phyloP scores from a whole-genome alignment of 306 rosid species.

The Prunus fruticosa region DNA sequence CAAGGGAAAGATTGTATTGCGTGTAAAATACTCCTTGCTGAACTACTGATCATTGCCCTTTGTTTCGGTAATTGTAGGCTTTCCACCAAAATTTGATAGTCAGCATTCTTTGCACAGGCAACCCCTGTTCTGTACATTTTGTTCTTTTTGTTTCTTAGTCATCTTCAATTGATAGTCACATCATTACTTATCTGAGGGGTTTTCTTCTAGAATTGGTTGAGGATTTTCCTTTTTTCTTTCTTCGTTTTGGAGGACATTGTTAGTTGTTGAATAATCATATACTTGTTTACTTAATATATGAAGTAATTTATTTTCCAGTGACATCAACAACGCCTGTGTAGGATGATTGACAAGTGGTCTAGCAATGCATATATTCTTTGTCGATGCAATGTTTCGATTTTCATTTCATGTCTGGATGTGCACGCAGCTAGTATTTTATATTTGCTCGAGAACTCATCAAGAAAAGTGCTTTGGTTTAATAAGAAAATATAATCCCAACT shows the following conservation, averaged over 20 bases:
- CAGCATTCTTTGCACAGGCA: constrained; percentile 89
- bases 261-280: constrained; percentile 17
- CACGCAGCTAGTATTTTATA: too few species aligned
- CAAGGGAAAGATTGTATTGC: constrained; percentile 80
- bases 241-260: constrained; percentile 21
- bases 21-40: constrained; percentile 83
- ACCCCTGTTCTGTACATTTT: constrained; percentile 50
- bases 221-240: constrained; percentile 12
- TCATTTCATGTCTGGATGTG: too few species aligned
- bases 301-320: neutral
- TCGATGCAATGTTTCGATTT: neutral
- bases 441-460: too few species aligned
- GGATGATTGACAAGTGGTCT: neutral
- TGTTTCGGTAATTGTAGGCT: constrained; percentile 24
- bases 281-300: neutral
- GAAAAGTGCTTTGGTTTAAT: neutral
- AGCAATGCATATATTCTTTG: neutral
- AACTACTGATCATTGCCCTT: constrained; percentile 61
- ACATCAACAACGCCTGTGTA: neutral
- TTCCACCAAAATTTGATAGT: constrained; percentile 53
- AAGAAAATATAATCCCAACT: too few species aligned
- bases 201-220: constrained; percentile 27
- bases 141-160: constrained; percentile 23
- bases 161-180: constrained; percentile 32
- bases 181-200: constrained; percentile 34